phyloP scores from a whole-genome alignment of 352 stramenopile species.

The Globisporangium paroecandrum region DNA sequence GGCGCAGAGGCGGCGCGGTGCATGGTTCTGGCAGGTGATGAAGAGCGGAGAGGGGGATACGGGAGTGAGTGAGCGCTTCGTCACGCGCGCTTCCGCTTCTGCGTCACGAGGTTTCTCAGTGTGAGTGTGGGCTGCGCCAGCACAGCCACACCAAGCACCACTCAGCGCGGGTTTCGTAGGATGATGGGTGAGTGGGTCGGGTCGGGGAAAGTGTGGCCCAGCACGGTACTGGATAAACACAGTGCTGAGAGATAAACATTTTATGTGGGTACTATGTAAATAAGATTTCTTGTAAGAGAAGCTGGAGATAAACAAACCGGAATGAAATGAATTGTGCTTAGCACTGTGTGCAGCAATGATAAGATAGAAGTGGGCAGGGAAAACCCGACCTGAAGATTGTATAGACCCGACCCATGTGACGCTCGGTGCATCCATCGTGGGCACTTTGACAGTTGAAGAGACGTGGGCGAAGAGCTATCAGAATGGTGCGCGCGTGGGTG shows the following conservation, averaged over 20 bases:
- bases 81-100: slow-evolving; percentile 11
- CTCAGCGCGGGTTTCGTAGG: not conserved
- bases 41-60: not conserved
- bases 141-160: slow-evolving; percentile 19
- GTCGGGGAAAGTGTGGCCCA: not conserved
- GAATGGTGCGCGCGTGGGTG: not conserved
- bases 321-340: too few species aligned
- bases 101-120: slow-evolving; percentile 15
- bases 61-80: not conserved
- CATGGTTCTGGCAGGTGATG: slow-evolving; percentile 1
- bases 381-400: not conserved
- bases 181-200: slow-evolving; percentile 7
- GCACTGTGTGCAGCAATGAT: not conserved
- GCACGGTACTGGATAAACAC: not conserved
- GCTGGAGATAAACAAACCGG: too few species aligned
- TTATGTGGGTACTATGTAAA: too few species aligned
- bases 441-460: not conserved
- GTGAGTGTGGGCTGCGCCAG: slow-evolving; percentile 2
- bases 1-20: slow-evolving; percentile 10
- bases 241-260: not conserved
- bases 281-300: too few species aligned
- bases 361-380: not conserved
- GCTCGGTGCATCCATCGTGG: not conserved
- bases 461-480: not conserved
- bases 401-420: not conserved